Evolutionary conservation across 2,329 filamentous ascomycete species (phyloP).

Genomic region (Claviceps spartinae): DNA sequence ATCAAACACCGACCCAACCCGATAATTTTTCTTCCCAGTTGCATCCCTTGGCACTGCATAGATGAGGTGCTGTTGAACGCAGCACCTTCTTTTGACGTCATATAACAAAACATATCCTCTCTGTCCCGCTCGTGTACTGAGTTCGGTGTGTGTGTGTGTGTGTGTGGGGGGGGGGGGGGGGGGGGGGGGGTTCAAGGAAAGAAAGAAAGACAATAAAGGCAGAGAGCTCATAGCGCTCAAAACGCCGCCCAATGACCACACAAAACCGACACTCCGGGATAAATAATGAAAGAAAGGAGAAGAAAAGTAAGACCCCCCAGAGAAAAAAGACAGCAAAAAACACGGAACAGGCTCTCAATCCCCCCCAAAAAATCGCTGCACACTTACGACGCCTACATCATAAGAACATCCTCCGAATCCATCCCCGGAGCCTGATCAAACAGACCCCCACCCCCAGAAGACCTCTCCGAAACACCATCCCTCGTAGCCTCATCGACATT

Average conservation of each 20-base stretch:
- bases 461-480: constrained; percentile 2
- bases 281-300: neutral
- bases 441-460: neutral
- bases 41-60: too few species aligned
- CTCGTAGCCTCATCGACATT: constrained; percentile 19
- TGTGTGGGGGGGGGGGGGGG: neutral
- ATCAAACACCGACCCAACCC: too few species aligned
- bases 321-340: too few species aligned
- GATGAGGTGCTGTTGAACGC: too few species aligned
- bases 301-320: neutral
- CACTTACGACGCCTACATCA: neutral
- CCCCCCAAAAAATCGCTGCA: too few species aligned
- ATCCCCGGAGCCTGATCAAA: neutral
- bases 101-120: neutral
- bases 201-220: neutral
- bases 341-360: too few species aligned
- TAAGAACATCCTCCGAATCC: neutral
- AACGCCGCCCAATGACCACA: constrained; percentile 1
- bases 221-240: neutral
- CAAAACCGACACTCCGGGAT: neutral
- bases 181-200: neutral
- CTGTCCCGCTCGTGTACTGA: neutral
- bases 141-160: neutral
- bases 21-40: too few species aligned
- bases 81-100: too few species aligned